Evolutionary conservation across 805 yeast species (phyloP), one percentile per base, ranked within the genome.

Genomic region (Ogataea trehalophila): DNA sequence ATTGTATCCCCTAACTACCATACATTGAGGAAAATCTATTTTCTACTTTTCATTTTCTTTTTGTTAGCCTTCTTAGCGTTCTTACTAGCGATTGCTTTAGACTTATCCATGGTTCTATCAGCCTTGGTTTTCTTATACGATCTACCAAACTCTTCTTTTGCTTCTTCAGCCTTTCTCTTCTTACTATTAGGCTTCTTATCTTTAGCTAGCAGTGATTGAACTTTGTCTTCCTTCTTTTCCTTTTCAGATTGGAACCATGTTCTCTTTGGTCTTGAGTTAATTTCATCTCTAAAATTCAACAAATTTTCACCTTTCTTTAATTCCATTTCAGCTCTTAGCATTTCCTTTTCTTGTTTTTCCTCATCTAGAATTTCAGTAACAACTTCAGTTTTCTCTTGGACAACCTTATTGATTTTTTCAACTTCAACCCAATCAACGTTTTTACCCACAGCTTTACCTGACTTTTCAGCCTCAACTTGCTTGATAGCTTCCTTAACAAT

Each of bases 401-500:
- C 75, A 33, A 80, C 65, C 42, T 74, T 72, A 58, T 83, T 78
- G 39, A 88, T 72, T 46, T 74, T 76, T 58, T 87, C 96, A 42
- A 92, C 83, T 54, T 84, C 85, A 20, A 68, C 68, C 98, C 98
- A 94, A 60, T 90, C 87, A n/a, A 92, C 89, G 58, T 80, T 86
- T 60, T 97, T 79, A 46, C 96, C 92, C n/a, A 90, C 77, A 2
- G 90, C 91, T 55, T 83, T 81, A 49, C 79, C 77, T 29, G 66
- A 61, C 41, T 64, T 62, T 37, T 67, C 68, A 22, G 69, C 65
- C 54, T 76, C 80, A 13, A 83, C 80, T 47, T 86, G 77, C 59
- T 82, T 86, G 56, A 94, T 81, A 4, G 96, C 95, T 16, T 82
- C 88, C 63, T 87, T 90, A n/a, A 94, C 98, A 57, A 94, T 88